Conservation (phyloP, 495 filamentous ascomycete species). For the Recurvomyces mirabilis region DNA sequence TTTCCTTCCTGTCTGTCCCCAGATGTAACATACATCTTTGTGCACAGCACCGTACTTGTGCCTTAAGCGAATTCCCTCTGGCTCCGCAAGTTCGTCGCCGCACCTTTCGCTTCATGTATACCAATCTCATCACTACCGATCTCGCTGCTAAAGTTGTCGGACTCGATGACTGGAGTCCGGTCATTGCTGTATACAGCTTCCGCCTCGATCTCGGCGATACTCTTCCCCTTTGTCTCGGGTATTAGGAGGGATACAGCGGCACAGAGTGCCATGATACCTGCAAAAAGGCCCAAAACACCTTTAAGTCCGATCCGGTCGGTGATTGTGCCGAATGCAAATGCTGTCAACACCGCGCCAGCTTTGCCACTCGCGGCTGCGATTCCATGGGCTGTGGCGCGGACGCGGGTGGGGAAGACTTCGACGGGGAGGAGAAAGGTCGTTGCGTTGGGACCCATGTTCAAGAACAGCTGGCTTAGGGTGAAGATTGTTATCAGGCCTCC, state of each 20-base stretch:
- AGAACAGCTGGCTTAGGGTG: constrained; percentile 26
- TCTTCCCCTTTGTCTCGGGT: constrained; percentile 2
- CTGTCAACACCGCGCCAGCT: constrained; percentile 10
- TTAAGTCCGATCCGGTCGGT: constrained; percentile 2
- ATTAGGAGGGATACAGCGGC: not conserved
- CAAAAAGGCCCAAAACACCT: not conserved
- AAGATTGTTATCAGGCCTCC: constrained; percentile 28
- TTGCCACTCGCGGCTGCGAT: constrained; percentile 11
- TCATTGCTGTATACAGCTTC: too few relatives aligned
- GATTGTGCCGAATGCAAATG: constrained; percentile 6
- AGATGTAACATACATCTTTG: too few relatives aligned
- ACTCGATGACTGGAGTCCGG: too few relatives aligned
- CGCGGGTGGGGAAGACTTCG: constrained; percentile 14
- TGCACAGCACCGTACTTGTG: too few relatives aligned
- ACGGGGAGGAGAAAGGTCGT: constrained; percentile 25
- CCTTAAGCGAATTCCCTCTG: too few relatives aligned
- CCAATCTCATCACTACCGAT: too few relatives aligned
- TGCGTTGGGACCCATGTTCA: constrained; percentile 28
- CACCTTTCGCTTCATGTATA: too few relatives aligned
- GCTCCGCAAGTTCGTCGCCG: too few relatives aligned
- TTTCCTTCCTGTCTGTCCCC: too few relatives aligned
- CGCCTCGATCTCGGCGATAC: not conserved
- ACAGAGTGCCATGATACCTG: constrained; percentile 5
- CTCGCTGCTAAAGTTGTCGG: too few relatives aligned
- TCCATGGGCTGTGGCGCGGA: constrained; percentile 13